These are phyloP conservation scores for Nicotiana noctiflora DNA, from an alignment of 257 asterid genomes.

Conservation along the genomic window DNA sequence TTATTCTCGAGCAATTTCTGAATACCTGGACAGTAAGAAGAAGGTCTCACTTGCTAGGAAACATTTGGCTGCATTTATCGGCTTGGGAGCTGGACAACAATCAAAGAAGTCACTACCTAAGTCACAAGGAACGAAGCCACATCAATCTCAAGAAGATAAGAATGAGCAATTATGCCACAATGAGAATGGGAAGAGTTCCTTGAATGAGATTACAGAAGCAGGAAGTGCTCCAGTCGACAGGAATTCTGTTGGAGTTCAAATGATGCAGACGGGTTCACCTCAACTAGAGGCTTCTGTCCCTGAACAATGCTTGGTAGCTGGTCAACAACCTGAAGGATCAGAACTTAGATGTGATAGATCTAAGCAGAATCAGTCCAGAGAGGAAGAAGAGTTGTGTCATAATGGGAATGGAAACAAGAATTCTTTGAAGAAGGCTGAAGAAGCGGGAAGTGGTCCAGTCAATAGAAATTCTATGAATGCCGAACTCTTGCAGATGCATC, in stretches of 20 bases:
- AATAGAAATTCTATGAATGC: conserved; percentile 5
- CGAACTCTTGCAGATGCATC: conserved; percentile 18
- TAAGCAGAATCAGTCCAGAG: conserved; percentile 16
- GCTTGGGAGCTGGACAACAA: conserved; percentile 18
- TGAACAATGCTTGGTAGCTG: conserved; percentile 16
- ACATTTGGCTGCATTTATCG: conserved; percentile 39
- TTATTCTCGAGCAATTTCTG: conserved; percentile 52
- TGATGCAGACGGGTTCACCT: neutral
- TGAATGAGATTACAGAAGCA: conserved; percentile 2
- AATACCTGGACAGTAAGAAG: conserved; percentile 37
- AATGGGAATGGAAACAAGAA: conserved; percentile 23
- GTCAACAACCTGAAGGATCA: conserved; percentile 13
- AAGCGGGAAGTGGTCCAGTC: conserved; percentile 12
- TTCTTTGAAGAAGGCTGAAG: conserved; percentile 11
- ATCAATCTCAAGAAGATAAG: neutral
- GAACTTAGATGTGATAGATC: conserved; percentile 11
- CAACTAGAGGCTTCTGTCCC: neutral
- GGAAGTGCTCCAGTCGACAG: neutral
- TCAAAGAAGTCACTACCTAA: conserved; percentile 14
- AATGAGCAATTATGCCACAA: neutral
- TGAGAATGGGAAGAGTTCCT: neutral
- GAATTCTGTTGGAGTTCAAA: neutral
- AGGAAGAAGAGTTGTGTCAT: conserved; percentile 10
- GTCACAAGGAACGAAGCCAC: conserved; percentile 1
- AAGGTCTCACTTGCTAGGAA: conserved; percentile 43